phyloP scores from a whole-genome alignment of 2,329 filamentous ascomycete species.

The Neopestalotiopsis rosae region DNA sequence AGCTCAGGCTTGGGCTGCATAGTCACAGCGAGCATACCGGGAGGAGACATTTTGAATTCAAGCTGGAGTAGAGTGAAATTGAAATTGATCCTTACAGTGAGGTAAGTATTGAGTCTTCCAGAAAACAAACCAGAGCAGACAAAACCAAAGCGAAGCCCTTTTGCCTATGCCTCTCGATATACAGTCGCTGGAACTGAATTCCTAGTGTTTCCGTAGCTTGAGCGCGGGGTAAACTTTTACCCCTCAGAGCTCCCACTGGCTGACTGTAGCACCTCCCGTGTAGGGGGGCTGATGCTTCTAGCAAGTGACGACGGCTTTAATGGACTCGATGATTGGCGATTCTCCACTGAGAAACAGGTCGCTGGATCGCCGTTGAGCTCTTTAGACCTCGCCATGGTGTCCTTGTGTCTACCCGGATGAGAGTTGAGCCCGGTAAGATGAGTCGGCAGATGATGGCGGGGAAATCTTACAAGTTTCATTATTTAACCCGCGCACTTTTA shows the following conservation, averaged over 20 bases:
- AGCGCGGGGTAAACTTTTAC: slow-evolving; percentile 18
- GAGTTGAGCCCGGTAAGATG: slow-evolving; percentile 1
- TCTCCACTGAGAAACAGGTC: background rate
- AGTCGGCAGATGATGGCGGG: slow-evolving; percentile 14
- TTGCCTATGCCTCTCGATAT: background rate
- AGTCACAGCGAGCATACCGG: slow-evolving; percentile 82
- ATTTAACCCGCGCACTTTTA: slow-evolving; percentile 9
- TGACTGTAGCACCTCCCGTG: background rate
- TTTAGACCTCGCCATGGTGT: background rate
- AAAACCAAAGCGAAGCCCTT: no score
- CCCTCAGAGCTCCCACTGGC: background rate
- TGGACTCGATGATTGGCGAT: background rate
- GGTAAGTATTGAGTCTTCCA: background rate
- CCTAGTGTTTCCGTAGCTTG: background rate
- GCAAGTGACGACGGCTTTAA: background rate
- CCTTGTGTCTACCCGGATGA: background rate
- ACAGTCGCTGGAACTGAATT: background rate
- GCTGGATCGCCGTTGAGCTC: background rate
- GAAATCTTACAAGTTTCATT: background rate
- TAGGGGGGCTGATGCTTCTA: background rate
- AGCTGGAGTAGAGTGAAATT: background rate
- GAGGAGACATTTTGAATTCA: slow-evolving; percentile 46
- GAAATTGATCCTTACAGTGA: slow-evolving; percentile 4
- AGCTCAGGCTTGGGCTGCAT: slow-evolving; percentile 78
- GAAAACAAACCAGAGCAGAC: background rate